A percentile compares a stretch with the other conserved stretches of the same genome.
Conservation (phyloP, 345 rosid species). For the Ricinus communis region DNA sequence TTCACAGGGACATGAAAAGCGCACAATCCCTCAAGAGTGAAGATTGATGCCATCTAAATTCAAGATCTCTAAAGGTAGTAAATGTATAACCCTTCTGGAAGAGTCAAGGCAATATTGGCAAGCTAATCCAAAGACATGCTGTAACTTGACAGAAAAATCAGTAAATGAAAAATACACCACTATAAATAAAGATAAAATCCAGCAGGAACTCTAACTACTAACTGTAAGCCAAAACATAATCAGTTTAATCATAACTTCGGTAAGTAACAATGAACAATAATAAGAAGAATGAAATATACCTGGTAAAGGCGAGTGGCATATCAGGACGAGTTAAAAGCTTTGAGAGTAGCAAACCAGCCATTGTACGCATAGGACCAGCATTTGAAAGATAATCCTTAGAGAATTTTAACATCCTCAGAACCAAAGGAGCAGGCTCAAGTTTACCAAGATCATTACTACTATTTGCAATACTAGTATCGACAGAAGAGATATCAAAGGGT, state of each 20-base stretch:
- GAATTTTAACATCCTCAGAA: conserved; percentile 62
- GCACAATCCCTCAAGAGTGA: too few relatives aligned
- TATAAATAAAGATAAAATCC: too few relatives aligned
- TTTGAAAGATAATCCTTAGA: conserved; percentile 83
- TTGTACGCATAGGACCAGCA: conserved; percentile 94
- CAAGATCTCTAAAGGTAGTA: too few relatives aligned
- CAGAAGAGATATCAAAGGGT: conserved; percentile 90
- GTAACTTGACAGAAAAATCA: too few relatives aligned
- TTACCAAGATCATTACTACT: conserved; percentile 36
- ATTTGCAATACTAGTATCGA: conserved; percentile 69
- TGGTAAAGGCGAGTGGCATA: conserved; percentile 76
- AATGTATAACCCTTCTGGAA: too few relatives aligned
- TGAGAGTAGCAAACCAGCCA: conserved; percentile 79
- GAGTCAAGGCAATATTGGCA: too few relatives aligned
- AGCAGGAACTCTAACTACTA: too few relatives aligned
- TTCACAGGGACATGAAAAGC: too few relatives aligned
- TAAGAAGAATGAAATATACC: conserved; percentile 38
- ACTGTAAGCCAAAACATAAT: too few relatives aligned
- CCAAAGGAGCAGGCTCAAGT: conserved; percentile 68
- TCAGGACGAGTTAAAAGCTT: conserved; percentile 91
- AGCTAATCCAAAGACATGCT: too few relatives aligned
- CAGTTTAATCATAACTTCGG: neutral
- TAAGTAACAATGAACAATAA: neutral
- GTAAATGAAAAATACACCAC: too few relatives aligned
- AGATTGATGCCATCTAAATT: too few relatives aligned